phyloP scores from a whole-genome alignment of 805 yeast species.

The Scheffersomyces amazonensis region DNA sequence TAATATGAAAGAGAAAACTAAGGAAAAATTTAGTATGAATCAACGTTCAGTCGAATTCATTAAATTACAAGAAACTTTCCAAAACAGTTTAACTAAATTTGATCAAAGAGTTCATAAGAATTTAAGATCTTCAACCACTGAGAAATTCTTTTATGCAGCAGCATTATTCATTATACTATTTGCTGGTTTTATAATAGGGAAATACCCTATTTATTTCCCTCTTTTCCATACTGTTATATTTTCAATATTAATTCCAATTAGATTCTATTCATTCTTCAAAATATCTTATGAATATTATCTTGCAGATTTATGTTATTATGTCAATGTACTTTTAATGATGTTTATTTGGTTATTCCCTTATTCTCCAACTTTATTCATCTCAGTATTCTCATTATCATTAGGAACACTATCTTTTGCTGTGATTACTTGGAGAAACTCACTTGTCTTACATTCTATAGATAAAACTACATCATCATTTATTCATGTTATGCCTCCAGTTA shows the following conservation, averaged over 20 bases:
- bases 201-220: slow-evolving; percentile 75
- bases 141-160: slow-evolving; percentile 77
- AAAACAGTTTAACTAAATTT: slow-evolving; percentile 28
- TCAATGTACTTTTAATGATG: slow-evolving; percentile 62
- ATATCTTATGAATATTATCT: slow-evolving; percentile 78
- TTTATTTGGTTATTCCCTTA: slow-evolving; percentile 83
- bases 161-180: slow-evolving; percentile 66
- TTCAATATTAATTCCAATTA: slow-evolving; percentile 70
- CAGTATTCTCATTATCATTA: slow-evolving; percentile 82
- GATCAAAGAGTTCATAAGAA: slow-evolving; percentile 34
- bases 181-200: slow-evolving; percentile 76
- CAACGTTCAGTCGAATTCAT: slow-evolving; percentile 22
- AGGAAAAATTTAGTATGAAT: slow-evolving; percentile 21
- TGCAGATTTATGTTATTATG: slow-evolving; percentile 93
- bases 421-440: slow-evolving; percentile 91
- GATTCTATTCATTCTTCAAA: slow-evolving; percentile 80
- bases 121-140: slow-evolving; percentile 41
- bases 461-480: slow-evolving; percentile 90
- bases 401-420: slow-evolving; percentile 94
- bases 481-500: slow-evolving; percentile 86
- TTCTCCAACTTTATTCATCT: slow-evolving; percentile 68
- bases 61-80: slow-evolving; percentile 29
- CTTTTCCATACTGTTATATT: slow-evolving; percentile 64
- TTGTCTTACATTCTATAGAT: slow-evolving; percentile 88
- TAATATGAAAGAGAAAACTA: slow-evolving; percentile 34